Base-by-base conservation (phyloP, 345 rosid species). In the Salix viminalis region DNA sequence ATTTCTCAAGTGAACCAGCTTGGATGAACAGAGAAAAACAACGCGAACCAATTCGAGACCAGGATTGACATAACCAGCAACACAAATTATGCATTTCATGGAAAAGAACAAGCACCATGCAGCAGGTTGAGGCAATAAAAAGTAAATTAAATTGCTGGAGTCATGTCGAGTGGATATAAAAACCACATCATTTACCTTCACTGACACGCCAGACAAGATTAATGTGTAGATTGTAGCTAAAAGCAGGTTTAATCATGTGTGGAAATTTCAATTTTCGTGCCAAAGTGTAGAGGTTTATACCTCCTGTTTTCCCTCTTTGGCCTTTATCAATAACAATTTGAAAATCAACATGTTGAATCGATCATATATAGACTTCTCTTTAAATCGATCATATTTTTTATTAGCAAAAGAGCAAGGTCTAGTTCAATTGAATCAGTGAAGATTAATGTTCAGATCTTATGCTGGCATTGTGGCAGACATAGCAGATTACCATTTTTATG, bases 1-100 rank as follows among this genome's bases (percentile, higher is more conserved):
- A 48, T 52, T 78, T 73, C 82, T 72, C 61, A 79, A 66, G 54
- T 56, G 77, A 60, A 62, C 39, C 67, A 24, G 7, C 39, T 21
- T 56, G 26, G 60, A 54, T 4, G n/a, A 36, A 8, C 50, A 70
- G 39, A 50, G 50, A 69, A 48, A 39, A 68, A 46, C 67, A 74
- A 60, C 4, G 41, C 37, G 13, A 39, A 62, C 66, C 19, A 26
- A n/a, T 12, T 56, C 9, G 28, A 44, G 16, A 64, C 39, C 32
- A 44, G 16, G 69, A 44, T 3, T 60, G 65, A 34, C 70, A 24
- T 28, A 72, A 30, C 10, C 21, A 7, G 46, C 23, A 30, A 66
- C 11, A 39, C 14, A 72, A 30, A 26, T 42, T 24, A n/a, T 44
- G 15, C 75, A 64, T 28, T 42, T 50, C 7, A 66, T 65, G 42